Percentiles rank a stretch among this genome's conserved stretches.
Evolutionary conservation across 106 monocot genomes (phyloP).

Genomic region (Platanthera zijinensis): DNA sequence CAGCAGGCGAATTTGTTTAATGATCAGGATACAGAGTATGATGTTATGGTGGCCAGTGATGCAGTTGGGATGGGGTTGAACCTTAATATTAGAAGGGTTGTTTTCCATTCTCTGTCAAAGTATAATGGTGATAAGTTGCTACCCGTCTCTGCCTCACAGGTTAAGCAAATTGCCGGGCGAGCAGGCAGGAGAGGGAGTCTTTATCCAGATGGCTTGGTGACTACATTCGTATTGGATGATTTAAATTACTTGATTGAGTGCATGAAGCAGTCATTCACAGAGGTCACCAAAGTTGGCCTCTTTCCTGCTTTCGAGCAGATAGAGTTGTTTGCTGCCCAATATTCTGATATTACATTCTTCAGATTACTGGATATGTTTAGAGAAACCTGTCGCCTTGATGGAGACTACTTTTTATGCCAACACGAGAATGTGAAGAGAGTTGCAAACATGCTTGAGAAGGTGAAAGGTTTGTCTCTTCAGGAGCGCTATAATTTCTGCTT

Average conservation of each 20-base stretch:
- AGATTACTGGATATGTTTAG: constrained; percentile 67
- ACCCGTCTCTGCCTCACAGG: constrained; percentile 67
- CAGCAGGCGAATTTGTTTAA: constrained; percentile 90
- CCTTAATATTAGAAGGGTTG: constrained; percentile 89
- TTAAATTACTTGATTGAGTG: constrained; percentile 82
- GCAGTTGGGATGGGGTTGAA: constrained; percentile 98
- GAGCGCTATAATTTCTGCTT: constrained; percentile 93
- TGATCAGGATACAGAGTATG: constrained; percentile 76
- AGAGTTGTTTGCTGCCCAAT: constrained; percentile 79
- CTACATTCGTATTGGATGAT: constrained; percentile 69
- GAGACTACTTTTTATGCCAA: constrained; percentile 68
- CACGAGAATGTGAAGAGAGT: constrained; percentile 75
- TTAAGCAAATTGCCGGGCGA: constrained; percentile 95
- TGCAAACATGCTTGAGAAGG: constrained; percentile 86
- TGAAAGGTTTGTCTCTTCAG: constrained; percentile 61
- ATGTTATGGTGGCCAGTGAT: constrained; percentile 92
- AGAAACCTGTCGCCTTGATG: constrained; percentile 69
- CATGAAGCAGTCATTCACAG: constrained; percentile 80
- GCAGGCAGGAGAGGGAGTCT: constrained; percentile 84
- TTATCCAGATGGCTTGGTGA: constrained; percentile 95
- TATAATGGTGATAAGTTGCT: constrained; percentile 86
- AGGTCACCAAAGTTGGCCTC: constrained; percentile 68
- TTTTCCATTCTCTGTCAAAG: constrained; percentile 74
- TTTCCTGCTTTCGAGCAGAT: constrained; percentile 96
- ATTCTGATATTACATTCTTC: constrained; percentile 39